Base-by-base conservation (phyloP, 2,329 filamentous ascomycete species). In the Macrophomina tecta region DNA sequence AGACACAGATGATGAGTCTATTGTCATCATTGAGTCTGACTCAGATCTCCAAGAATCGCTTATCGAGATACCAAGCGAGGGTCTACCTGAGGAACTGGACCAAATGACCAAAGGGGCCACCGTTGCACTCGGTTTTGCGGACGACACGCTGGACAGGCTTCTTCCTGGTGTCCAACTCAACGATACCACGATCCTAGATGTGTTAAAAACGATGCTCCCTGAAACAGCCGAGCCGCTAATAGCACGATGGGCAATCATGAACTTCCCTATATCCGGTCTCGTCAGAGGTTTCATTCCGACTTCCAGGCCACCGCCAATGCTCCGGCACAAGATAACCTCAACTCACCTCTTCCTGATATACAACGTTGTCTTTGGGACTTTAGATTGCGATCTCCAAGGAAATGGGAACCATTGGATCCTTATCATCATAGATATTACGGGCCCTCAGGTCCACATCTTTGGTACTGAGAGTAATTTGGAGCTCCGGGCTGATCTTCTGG, bases 201-300 rank as follows among this genome's bases (percentile, higher is more conserved):
- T 23, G 23, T 23, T 23, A 23, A 48, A 18, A 8, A 48, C 45
- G 12, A 48, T 7, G 45, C 45, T 48, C 18, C 45, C 45, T 48
- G 45, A 48, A 48, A n/a, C 45, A n/a, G 45, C 45, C 18, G 45
- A 48, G 45, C 45, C 45, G 18, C 45, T 48, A n/a, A 48, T 48
- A 48, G 45, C 45, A 18, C 45, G 45, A 18, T 48, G 45, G 45
- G 45, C 45, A 18, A 48, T 48, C 18, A 48, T 8, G 18, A n/a
- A 48, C 18, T 48, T 48, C 45, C 45, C 45, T 18, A 48, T 8
- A 16, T 48, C 45, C 7, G 45, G 45, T 18, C 45, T 48, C 45
- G 45, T n/a, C 16, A 16, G 7, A n/a, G 18, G 14, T 8, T 48
- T 48, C 18, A n/a, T 48, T 48, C 14, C 45, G 18, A 16, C 45